Conservation (phyloP, 495 filamentous ascomycete species). For the Lophium mytilinum region DNA sequence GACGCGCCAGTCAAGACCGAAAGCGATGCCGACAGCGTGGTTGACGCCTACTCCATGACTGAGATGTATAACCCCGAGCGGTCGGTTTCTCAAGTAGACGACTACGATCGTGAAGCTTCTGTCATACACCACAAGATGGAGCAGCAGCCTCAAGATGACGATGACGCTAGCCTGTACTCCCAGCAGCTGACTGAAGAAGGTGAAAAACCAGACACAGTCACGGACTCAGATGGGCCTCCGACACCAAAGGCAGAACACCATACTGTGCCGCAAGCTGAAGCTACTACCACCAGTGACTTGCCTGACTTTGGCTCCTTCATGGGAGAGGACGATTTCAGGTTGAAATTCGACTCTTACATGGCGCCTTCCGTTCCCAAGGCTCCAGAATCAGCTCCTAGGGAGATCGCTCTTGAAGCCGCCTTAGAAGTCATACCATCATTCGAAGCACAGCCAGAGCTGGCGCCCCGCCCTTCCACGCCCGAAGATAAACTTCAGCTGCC, state of each 20-base stretch:
- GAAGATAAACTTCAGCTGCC: conserved; percentile 46
- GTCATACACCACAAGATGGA: conserved; percentile 33
- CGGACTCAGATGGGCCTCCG: conserved; percentile 24
- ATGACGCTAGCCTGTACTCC: conserved; percentile 35
- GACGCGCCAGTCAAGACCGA: conserved; percentile 62
- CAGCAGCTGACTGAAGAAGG: conserved; percentile 14
- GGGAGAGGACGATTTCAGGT: conserved; percentile 41
- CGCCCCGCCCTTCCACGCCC: conserved; percentile 57
- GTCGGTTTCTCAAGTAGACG: conserved; percentile 23
- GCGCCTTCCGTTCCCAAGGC: conserved; percentile 38
- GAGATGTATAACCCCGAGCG: conserved; percentile 43
- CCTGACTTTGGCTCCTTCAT: conserved; percentile 43
- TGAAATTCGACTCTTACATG: conserved; percentile 46
- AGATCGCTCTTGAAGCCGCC: conserved; percentile 39
- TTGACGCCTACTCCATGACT: conserved; percentile 66
- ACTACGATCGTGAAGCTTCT: conserved; percentile 31
- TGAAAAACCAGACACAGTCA: conserved; percentile 15
- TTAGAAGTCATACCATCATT: too few relatives aligned
- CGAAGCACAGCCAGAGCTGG: conserved; percentile 40
- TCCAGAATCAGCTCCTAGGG: conserved; percentile 24
- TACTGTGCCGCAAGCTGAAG: conserved; percentile 1
- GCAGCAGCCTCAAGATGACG: conserved; percentile 21
- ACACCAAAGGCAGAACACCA: conserved; percentile 23
- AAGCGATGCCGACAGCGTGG: conserved; percentile 44
- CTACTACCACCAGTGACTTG: conserved; percentile 21